Percentiles rank a stretch among this genome's conserved stretches.
phyloP scores from a whole-genome alignment of 164 flowering plant species.

The Nymphaea thermarum region DNA sequence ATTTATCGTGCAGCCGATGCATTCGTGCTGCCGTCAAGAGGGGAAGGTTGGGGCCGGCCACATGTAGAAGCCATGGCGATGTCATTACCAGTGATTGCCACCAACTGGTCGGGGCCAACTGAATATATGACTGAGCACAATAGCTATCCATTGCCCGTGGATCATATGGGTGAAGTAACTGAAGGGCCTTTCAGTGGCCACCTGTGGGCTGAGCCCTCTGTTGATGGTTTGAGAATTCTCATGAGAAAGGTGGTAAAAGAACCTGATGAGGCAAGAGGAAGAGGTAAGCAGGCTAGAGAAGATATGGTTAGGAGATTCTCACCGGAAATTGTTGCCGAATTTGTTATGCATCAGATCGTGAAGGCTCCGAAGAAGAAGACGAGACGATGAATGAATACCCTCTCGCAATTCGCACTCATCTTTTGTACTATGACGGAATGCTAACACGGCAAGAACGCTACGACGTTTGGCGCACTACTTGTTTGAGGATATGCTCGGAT shows the following conservation, averaged over 20 bases:
- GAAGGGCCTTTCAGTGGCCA: conserved; percentile 77
- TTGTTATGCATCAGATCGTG: conserved; percentile 33
- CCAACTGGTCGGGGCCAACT: conserved; percentile 80
- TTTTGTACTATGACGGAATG: too few species aligned
- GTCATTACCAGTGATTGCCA: conserved; percentile 59
- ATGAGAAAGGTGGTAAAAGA: conserved; percentile 53
- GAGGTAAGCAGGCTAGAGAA: conserved; percentile 44
- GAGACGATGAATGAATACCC: too few species aligned
- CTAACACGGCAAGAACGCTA: too few species aligned
- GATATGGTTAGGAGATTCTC: conserved; percentile 57
- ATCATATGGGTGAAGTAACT: conserved; percentile 45
- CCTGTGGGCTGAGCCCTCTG: conserved; percentile 77
- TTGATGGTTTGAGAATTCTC: conserved; percentile 24
- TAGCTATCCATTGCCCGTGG: conserved; percentile 52
- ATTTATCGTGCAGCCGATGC: conserved; percentile 58
- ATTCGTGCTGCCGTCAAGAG: conserved; percentile 71
- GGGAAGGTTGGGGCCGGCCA: conserved; percentile 83
- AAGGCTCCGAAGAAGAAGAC: conserved; percentile 8
- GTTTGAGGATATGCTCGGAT: too few species aligned
- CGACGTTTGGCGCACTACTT: too few species aligned
- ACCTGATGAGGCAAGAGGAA: conserved; percentile 36
- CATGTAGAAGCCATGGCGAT: conserved; percentile 79
- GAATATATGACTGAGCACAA: conserved; percentile 59
- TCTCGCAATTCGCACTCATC: too few species aligned
- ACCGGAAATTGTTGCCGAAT: conserved; percentile 50